A percentile compares a stretch with the other conserved stretches of the same genome.
Evolutionary conservation across 1,284 basidiomycete genomes (phyloP).

Genomic region (Cryptococcus hybrid): DNA sequence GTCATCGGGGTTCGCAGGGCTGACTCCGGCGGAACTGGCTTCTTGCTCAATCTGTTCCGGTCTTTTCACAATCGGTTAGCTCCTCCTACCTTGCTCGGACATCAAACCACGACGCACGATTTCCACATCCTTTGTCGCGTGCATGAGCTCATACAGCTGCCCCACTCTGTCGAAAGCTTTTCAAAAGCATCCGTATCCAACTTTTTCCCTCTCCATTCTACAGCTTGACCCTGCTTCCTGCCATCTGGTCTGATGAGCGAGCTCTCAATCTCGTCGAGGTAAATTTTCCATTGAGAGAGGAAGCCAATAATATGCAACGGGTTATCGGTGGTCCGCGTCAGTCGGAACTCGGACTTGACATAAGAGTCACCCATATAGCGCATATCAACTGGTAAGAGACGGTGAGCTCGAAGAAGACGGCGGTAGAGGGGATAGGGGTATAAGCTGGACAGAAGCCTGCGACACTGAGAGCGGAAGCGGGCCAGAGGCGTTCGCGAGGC

Average conservation of each 20-base stretch:
- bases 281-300: slow-evolving; percentile 87
- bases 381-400: slow-evolving; percentile 79
- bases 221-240: slow-evolving; percentile 46
- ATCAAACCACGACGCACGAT: slow-evolving; percentile 36
- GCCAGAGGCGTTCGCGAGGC: slow-evolving; percentile 52
- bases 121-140: slow-evolving; percentile 83
- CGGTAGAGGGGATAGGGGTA: slow-evolving; percentile 74
- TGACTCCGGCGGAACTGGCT: slow-evolving; percentile 13
- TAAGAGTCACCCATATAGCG: slow-evolving; percentile 82
- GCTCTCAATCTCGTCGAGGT: slow-evolving; percentile 66
- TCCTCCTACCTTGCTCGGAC: background rate
- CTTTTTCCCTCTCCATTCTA: slow-evolving; percentile 62
- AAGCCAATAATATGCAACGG: slow-evolving; percentile 82
- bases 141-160: slow-evolving; percentile 89
- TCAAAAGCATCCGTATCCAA: slow-evolving; percentile 75
- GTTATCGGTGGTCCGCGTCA: slow-evolving; percentile 75
- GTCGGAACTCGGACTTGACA: slow-evolving; percentile 83
- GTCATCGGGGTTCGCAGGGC: background rate
- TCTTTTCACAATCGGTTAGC: slow-evolving; percentile 3
- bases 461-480: slow-evolving; percentile 63
- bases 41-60: slow-evolving; percentile 17
- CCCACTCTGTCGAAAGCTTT: slow-evolving; percentile 84
- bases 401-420: slow-evolving; percentile 54
- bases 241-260: slow-evolving; percentile 23
- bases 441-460: slow-evolving; percentile 63